Base-by-base conservation (phyloP, 2,329 filamentous ascomycete species). In the Geosmithia putterillii region DNA sequence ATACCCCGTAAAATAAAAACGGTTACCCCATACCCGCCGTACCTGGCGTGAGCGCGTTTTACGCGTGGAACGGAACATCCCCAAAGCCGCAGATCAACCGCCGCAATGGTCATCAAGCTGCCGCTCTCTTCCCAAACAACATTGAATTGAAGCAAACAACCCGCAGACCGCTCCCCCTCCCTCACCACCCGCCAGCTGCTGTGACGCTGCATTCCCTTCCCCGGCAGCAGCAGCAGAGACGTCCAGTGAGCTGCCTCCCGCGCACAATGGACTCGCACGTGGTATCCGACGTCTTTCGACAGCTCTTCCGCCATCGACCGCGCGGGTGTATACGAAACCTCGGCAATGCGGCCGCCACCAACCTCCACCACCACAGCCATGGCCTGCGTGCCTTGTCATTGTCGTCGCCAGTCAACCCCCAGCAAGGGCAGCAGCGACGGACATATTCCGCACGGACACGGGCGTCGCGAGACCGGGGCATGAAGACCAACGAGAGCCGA, bases 261-360 rank as follows among this genome's bases (percentile, higher is more conserved):
- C 38, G 41, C 42, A 51, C 51, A 51, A 94, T 95, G 88, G 88
- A 95, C 66, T 89, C 86, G 17, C 82, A 83, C 46, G 69, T 86
- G 48, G 73, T 88, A 51, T 77, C 77, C 41, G 83, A 82, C 58
- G 73, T 95, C 57, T 90, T 95, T 56, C 79, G 84, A 54, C 85
- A 87, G 67, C 76, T 96, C 37, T 94, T 94, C 54, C 78, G 79
- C 38, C 85, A 89, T 55, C 56, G 60, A 7, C 55, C 61, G 2
- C 52, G 53, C 15, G 60, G 59, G 32, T 64, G 62, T 14, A 44
- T 57, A 6, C 46, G 50, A 10, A 43, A 45, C 32, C 45, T 54
- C 50, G n/a, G n/a, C n/a, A n/a, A n/a, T n/a, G n/a, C n/a, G n/a
- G 52, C 50, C 17, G 40, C 19, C 15, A 42, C 21, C 15, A 36